phyloP scores from a whole-genome alignment of 441 rosid genomes.

The Pelargonium australe region DNA sequence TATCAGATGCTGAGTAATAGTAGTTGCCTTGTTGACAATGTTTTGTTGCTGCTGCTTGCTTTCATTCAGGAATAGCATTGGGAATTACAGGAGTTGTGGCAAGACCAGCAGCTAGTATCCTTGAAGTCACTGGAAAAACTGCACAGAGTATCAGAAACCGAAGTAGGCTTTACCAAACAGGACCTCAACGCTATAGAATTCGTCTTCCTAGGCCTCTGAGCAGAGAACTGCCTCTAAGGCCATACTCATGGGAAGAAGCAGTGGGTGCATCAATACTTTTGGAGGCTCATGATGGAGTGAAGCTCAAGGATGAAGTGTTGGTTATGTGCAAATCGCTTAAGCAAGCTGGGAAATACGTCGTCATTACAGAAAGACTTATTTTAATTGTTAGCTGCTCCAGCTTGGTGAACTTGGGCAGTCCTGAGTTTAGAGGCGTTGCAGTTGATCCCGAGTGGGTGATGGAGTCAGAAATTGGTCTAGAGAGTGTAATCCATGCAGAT shows the following conservation, averaged over 20 bases:
- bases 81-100: slow-evolving; percentile 96
- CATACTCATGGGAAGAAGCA: slow-evolving; percentile 94
- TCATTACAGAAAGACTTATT: slow-evolving; percentile 55
- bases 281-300: slow-evolving; percentile 55
- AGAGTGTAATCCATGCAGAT: slow-evolving; percentile 73
- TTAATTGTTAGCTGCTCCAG: slow-evolving; percentile 61
- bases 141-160: slow-evolving; percentile 93
- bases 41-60: slow-evolving; percentile 10
- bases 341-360: slow-evolving; percentile 59
- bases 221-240: slow-evolving; percentile 73
- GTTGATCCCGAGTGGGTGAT: slow-evolving; percentile 60
- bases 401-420: slow-evolving; percentile 55
- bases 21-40: background rate
- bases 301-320: slow-evolving; percentile 53
- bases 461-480: slow-evolving; percentile 67
- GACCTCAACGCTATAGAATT: slow-evolving; percentile 52
- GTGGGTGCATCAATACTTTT: slow-evolving; percentile 64
- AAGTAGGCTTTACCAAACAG: slow-evolving; percentile 58
- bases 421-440: slow-evolving; percentile 66
- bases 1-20: background rate
- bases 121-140: slow-evolving; percentile 93
- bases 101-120: slow-evolving; percentile 94
- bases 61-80: slow-evolving; percentile 61
- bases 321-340: slow-evolving; percentile 69
- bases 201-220: slow-evolving; percentile 84